Base-by-base conservation (phyloP, 129 eudicot genomes). In the carrot (Daucus carota) region DNA sequence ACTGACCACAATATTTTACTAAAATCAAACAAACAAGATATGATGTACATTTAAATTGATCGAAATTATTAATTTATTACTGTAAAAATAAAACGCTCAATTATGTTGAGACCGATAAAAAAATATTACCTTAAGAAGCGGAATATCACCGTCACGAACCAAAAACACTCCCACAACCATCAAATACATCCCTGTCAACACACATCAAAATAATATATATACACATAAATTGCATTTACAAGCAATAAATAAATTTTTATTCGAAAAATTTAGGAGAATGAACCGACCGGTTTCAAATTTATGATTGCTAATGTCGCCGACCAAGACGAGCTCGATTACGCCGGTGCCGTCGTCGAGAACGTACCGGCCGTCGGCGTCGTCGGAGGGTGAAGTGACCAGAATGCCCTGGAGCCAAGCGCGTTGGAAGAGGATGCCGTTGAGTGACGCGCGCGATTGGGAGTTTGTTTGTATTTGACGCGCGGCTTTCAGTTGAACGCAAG, bases 391-490 rank as follows among this genome's bases (percentile, higher is more conserved):
- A 22, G 92, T 85, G 80, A 95, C 90, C 44, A 91, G 20, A 70
- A 95, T 48, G 70, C 98, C 99, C 93, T 95, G 96, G 14, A 92
- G 9, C 99, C 97, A 95, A 48, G 92, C 99, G 83, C 99, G 99
- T 80, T 95, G 97, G 86, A 95, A 95, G 87, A 89, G 97, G 79
- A 95, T 83, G 67, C 90, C 89, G 60, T 84, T 87, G 78, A 87
- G 85, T 42, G 90, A 81, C 76, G 80, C 48, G 78, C 88, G 67
- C 2, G 87, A 50, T 36, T 66, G 84, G 1, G 92, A 47, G 44
- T 62, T 73, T 40, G 84, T 47, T 68, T 76, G 75, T 42, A 83
- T 47, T 68, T 76, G 75, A 46, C 80, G 76, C 65, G 94, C 92
- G 75, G 73, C 59, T 60, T 81, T 85, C 63, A 95, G 82, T 41